Conservation (phyloP, 306 rosid species). For the Heteromeles arbutifolia region DNA sequence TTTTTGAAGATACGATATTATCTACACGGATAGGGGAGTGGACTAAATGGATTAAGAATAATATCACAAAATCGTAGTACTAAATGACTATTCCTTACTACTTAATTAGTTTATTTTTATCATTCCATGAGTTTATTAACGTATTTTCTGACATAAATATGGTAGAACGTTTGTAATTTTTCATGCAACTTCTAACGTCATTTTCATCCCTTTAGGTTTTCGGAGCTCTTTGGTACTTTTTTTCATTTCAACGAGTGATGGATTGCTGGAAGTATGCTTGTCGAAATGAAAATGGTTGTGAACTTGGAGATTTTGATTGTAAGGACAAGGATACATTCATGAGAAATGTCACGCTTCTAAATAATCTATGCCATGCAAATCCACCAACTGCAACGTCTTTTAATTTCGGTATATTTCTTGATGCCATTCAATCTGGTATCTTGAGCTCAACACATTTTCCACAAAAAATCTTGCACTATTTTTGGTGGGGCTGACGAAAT, state of each 20-base stretch:
- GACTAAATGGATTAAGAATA: too few species aligned
- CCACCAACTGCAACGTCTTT: neutral
- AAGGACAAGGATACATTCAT: too few species aligned
- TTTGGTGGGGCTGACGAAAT: conserved; percentile 29
- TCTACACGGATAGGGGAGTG: too few species aligned
- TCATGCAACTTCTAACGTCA: too few species aligned
- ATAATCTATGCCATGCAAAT: neutral
- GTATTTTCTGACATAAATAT: too few species aligned
- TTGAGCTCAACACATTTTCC: conserved; percentile 8
- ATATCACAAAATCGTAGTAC: too few species aligned
- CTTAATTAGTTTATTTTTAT: too few species aligned
- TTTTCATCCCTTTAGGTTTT: neutral
- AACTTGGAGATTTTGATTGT: neutral
- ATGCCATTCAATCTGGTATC: conserved; percentile 13
- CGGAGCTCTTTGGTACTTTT: conserved; percentile 27
- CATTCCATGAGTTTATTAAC: too few species aligned
- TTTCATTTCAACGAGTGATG: conserved; percentile 7
- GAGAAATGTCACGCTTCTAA: neutral
- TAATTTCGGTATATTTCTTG: conserved; percentile 20
- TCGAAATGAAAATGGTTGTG: neutral
- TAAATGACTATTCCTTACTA: too few species aligned
- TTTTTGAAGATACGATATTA: too few species aligned
- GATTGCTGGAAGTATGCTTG: conserved; percentile 10
- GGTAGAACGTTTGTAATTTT: too few species aligned
- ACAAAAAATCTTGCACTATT: conserved; percentile 6